Base-by-base conservation (phyloP, 2,329 filamentous ascomycete species). In the Zymoseptoria ardabiliae region DNA sequence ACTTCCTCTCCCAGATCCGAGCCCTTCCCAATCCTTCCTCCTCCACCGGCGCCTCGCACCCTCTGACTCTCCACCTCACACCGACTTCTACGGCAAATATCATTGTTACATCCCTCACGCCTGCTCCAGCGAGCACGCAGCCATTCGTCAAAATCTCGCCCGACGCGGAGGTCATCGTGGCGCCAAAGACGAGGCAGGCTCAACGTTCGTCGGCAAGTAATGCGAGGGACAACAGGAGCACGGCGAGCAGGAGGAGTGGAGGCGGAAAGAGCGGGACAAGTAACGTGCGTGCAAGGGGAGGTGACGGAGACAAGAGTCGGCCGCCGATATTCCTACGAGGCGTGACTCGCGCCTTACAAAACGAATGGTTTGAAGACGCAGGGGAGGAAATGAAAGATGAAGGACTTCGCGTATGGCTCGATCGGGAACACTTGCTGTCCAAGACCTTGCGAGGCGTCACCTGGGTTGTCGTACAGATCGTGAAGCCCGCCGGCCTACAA, bases 1-100 rank as follows among this genome's bases (percentile, higher is more conserved):
- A 99, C 73, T 85, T 99, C 56, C 80, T 96, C 30, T 89, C 88
- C 51, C 94, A 99, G 77, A 92, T 99, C 67, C 88, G 94, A 68
- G 93, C 93, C 19, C 80, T 99, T 21, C 93, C 93, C 22, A 97
- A 97, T 73, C 93, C 93, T 19, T 63, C 67, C 10, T 78, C 81
- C 22, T 63, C 67, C 9, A 78, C 81, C 23, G 78, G 71, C 2
- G 77, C 80, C 41, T 78, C 85, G 25, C 92, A 99, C 73, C 88
- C 92, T 11, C 79, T 99, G 63, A 96, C 92, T 1, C 81, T 99
- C 20, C 94, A 99, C 73, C 82, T 99, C 0, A 97, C 94, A 10
- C 93, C 92, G 2, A 97, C 93, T 0, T 96, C 93, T 3, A 96
- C 93, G 1, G 95, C 94, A 9, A 97, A 92, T 70, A 91, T 99